Evolutionary conservation across 2,329 filamentous ascomycete genomes (phyloP), one percentile per base, ranked within the genome.

Genomic region (Hymenoscyphus albidus): DNA sequence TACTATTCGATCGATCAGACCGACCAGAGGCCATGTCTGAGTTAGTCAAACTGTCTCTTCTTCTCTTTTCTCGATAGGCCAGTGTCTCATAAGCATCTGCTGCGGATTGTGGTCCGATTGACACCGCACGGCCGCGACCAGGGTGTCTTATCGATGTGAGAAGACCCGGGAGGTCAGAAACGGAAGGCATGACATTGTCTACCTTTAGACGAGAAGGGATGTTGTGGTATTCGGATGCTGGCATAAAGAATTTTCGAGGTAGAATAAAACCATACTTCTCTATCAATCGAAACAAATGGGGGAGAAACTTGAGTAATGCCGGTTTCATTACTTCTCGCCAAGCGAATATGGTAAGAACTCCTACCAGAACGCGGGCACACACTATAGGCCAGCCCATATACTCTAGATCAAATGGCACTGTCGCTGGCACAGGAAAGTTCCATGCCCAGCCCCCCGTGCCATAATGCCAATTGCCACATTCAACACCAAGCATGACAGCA

Each of bases 1-100:
- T 64, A 9, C 51, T 60, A 51, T 51, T 13, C 35, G 60, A 62
- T 3, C 27, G 66, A 27, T 70, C 66, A 56, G 65, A 69, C 59
- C 63, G 64, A 1, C 59, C 58, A 35, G 58, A 51, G 16, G 42
- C 65, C 18, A 63, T 64, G 1, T 69, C 65, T 1, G 65, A 5
- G 35, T 65, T 68, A 3, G 72, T 75, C 61, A 76, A 78, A 71
- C 85, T 88, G 71, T 89, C 85, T 61, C 85, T 80, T 63, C 88
- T 79, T 64, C 82, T 81, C 69, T 88, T 85, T 70, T 97, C 92
- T 22, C 94, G 88, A 74, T 97, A 97, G 5, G 94, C 95, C 59
- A 99, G 82, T 22, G 93, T 92, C 79, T 99, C 95, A 78, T 97
- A 97, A 31, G 93, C 95, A 78, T 99, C 95, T 1, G 95, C 95